Evolutionary conservation across 495 filamentous ascomycete genomes (phyloP).

Genomic region (Tuber microsphaerosporum): DNA sequence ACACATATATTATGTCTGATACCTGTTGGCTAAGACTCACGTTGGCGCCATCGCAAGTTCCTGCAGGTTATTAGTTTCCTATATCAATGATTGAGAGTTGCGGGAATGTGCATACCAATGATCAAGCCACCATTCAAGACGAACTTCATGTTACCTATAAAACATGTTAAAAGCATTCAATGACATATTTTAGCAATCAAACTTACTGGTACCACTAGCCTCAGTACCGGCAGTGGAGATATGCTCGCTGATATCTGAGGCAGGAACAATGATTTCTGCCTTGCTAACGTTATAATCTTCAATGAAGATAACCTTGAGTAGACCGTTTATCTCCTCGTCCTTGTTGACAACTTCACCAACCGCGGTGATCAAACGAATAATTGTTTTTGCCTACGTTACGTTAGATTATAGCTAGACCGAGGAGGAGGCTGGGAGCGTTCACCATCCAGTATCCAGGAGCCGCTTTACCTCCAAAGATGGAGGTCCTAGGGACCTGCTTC

Average conservation of each 20-base stretch:
- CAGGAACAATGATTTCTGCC: constrained; percentile 90
- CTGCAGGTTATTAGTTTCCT: background rate
- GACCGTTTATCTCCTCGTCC: constrained; percentile 82
- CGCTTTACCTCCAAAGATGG: constrained; percentile 95
- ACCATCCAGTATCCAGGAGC: constrained; percentile 98
- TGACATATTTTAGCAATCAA: background rate
- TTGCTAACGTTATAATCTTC: constrained; percentile 99
- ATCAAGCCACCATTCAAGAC: constrained; percentile 94
- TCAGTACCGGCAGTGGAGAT: constrained; percentile 98
- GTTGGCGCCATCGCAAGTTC: constrained; percentile 95
- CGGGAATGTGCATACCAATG: constrained; percentile 50
- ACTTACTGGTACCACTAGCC: constrained; percentile 45
- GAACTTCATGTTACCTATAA: constrained; percentile 84
- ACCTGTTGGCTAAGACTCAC: constrained; percentile 50
- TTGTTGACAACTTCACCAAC: constrained; percentile 89
- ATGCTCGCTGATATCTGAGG: constrained; percentile 94
- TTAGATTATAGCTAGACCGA: constrained; percentile 52
- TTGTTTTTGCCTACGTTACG: constrained; percentile 81
- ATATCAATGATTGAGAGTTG: background rate
- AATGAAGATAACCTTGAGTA: constrained; percentile 93
- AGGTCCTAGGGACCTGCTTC: constrained; percentile 84
- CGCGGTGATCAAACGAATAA: constrained; percentile 92
- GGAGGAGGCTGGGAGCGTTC: background rate
- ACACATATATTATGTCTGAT: constrained; percentile 21
- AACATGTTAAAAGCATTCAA: constrained; percentile 11